Percentiles rank a stretch among this genome's conserved stretches.
Conservation (phyloP, 176 grass and related monocot species). For the Phyllostachys edulis region DNA sequence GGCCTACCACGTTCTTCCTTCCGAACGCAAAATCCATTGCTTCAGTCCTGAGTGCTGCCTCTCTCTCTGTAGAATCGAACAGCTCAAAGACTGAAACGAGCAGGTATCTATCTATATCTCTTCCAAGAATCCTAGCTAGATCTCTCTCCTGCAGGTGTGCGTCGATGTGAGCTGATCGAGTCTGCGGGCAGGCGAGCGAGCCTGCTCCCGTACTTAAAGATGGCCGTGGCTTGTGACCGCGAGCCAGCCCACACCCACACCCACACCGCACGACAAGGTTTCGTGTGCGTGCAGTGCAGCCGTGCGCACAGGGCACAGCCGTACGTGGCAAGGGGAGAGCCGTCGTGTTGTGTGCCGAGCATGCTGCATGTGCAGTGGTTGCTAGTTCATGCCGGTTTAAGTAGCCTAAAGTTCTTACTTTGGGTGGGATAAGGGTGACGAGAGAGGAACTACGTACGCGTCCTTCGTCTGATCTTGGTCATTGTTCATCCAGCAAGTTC, state of each 20-base stretch:
- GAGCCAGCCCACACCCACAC: background rate
- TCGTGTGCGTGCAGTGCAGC: constrained; percentile 5
- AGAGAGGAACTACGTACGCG: background rate
- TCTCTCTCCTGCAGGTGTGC: background rate
- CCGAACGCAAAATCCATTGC: constrained; percentile 1
- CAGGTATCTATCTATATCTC: background rate
- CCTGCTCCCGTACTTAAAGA: background rate
- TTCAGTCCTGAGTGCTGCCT: background rate
- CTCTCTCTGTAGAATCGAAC: background rate
- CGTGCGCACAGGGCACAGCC: too few species aligned
- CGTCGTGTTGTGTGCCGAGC: too few species aligned
- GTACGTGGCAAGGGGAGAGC: too few species aligned
- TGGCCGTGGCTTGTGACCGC: background rate
- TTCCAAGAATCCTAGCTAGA: background rate
- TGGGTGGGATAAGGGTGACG: background rate
- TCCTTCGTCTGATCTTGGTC: background rate
- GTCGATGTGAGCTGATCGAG: background rate
- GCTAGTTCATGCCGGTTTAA: background rate
- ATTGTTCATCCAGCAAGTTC: background rate
- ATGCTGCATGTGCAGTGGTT: too few species aligned
- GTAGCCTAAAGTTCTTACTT: background rate
- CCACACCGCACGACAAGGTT: constrained; percentile 4
- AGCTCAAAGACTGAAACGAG: too few species aligned
- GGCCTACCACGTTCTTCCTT: constrained; percentile 30
- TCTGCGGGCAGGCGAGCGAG: background rate